Conservation (phyloP, 176 grass and related monocot species). For the Thalia dealbata region DNA sequence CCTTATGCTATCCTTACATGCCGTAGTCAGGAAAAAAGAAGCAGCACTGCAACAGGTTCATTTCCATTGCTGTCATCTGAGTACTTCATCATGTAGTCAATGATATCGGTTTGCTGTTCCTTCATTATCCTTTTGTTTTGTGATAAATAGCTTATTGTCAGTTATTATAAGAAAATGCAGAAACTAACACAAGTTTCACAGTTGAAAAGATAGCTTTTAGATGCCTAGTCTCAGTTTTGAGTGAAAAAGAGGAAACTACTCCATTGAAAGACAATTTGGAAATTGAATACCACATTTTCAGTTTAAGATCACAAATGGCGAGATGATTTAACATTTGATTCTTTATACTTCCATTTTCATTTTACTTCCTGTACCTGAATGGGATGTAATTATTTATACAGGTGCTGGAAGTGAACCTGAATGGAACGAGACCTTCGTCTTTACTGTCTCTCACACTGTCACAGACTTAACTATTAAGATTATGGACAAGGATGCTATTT, state of each 20-base stretch:
- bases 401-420: slow-evolving; percentile 62
- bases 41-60: slow-evolving; percentile 48
- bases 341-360: neutral
- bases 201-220: too few species aligned
- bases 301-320: too few species aligned
- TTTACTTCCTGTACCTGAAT: neutral
- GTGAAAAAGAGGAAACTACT: too few species aligned
- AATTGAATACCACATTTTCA: too few species aligned
- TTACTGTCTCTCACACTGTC: slow-evolving; percentile 34
- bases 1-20: slow-evolving; percentile 59
- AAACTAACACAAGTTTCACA: too few species aligned
- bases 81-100: neutral
- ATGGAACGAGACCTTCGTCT: slow-evolving; percentile 87
- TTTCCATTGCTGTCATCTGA: neutral
- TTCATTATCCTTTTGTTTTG: neutral
- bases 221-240: too few species aligned
- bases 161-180: too few species aligned
- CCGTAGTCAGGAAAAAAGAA: slow-evolving; percentile 60
- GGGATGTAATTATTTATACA: slow-evolving; percentile 4
- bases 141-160: neutral
- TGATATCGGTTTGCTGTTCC: neutral
- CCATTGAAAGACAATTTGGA: too few species aligned
- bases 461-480: slow-evolving; percentile 49
- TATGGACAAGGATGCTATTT: slow-evolving; percentile 61
- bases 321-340: neutral